Conservation (phyloP, 1,139 yeast species). For the Williopsis jadinii region DNA sequence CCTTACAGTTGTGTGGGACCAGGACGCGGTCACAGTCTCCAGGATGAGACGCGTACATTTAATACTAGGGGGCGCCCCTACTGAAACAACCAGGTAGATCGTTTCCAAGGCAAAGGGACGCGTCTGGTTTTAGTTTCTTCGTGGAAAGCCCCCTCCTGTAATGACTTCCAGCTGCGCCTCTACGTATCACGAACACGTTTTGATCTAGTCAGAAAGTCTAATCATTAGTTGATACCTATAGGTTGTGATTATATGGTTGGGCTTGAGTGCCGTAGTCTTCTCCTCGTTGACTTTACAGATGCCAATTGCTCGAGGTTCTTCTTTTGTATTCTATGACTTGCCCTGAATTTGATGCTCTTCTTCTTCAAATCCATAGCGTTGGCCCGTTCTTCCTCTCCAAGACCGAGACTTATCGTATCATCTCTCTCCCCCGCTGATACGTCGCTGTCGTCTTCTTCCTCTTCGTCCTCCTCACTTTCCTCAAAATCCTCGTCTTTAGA, state of each 20-base stretch:
- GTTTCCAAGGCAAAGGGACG: too few relatives aligned
- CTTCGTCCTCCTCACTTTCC: constrained; percentile 12
- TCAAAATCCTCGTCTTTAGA: constrained; percentile 10
- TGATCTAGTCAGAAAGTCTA: too few relatives aligned
- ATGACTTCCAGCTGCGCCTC: too few relatives aligned
- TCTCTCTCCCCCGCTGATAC: constrained; percentile 6
- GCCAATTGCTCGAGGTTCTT: constrained; percentile 16
- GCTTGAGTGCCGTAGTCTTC: constrained; percentile 6
- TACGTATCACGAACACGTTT: too few relatives aligned
- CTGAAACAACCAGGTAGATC: too few relatives aligned
- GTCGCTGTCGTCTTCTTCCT: not conserved
- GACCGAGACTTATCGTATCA: constrained; percentile 6
- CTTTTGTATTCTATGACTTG: constrained; percentile 17
- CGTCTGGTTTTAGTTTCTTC: too few relatives aligned
- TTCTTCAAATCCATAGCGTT: constrained; percentile 17
- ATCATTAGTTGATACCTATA: too few relatives aligned
- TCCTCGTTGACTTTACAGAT: constrained; percentile 15
- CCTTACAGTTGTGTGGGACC: too few relatives aligned
- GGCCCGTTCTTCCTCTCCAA: constrained; percentile 8
- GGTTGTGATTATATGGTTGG: constrained; percentile 1
- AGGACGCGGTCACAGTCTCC: too few relatives aligned
- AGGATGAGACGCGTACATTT: too few relatives aligned
- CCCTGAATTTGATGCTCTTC: constrained; percentile 7
- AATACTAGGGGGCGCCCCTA: too few relatives aligned
- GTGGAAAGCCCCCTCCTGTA: too few relatives aligned